Evolutionary conservation across 148 eudicot genomes (phyloP).

Genomic region (Vaccinium darrowii): DNA sequence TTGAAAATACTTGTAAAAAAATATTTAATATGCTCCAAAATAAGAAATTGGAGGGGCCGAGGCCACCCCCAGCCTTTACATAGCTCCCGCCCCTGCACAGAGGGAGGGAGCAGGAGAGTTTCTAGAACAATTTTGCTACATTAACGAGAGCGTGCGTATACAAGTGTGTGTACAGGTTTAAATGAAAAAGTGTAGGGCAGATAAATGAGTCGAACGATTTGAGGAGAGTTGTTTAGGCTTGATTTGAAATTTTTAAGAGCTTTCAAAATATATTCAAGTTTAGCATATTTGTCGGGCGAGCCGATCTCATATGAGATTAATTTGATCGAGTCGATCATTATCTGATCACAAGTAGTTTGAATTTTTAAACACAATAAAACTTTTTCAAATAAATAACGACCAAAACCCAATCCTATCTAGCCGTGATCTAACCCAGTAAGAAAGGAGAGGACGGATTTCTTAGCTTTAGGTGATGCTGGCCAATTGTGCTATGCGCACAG

Average conservation of each 20-base stretch:
- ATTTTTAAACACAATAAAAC: not conserved
- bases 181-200: too few species aligned
- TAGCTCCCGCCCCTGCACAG: too few species aligned
- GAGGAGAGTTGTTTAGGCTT: not conserved
- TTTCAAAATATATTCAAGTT: too few species aligned
- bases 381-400: not conserved
- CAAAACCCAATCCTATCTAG: not conserved
- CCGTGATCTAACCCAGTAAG: not conserved
- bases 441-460: too few species aligned
- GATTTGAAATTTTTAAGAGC: not conserved
- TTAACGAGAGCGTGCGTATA: not conserved
- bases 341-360: not conserved
- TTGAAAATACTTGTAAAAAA: too few species aligned
- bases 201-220: too few species aligned
- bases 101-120: not conserved
- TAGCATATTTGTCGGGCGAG: too few species aligned
- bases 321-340: not conserved
- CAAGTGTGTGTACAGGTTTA: not conserved
- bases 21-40: too few species aligned
- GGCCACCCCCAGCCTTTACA: too few species aligned
- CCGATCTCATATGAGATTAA: not conserved
- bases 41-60: too few species aligned
- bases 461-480: too few species aligned
- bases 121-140: not conserved
- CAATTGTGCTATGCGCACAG: too few species aligned